Base-by-base conservation (phyloP, 2,329 filamentous ascomycete species). In the Thelonectria blattea region DNA sequence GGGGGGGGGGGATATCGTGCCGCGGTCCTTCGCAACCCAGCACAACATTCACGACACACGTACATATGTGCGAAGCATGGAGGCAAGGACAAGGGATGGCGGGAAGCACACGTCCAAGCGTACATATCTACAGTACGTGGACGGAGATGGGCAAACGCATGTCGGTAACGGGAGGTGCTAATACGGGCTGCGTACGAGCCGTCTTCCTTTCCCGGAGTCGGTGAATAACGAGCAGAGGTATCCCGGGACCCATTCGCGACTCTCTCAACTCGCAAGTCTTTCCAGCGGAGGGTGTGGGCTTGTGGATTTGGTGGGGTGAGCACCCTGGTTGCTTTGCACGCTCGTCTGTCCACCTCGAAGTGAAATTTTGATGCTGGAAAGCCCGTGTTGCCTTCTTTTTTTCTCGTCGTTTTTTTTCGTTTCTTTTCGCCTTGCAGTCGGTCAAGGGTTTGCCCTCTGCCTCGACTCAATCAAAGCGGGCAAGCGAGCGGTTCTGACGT, bases 231-330 rank as follows among this genome's bases (percentile, higher is more conserved):
- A 24, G 22, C 22, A 30, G 27, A 30, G 27, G 27, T 30, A 30
- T 30, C 27, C 27, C 5, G 27, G 41, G 52, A 41, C 39, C 52
- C 52, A 41, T 47, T n/a, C 22, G 34, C 34, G 15, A 14, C 34
- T 14, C 34, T 14, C 34, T 37, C 34, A 14, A 34, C 10, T 37
- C 12, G 1, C 2, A 3, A 15, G 34, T 15, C 41, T 27, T 37
- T 60, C 32, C 37, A 45, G 54, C 47, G 12, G 43, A 47, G 52
- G 51, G 55, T 51, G 57, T 59, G 50, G 57, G 53, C 60, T 52
- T 66, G 65, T 67, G 66, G 67, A 65, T 62, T 65, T 62, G 65
- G 61, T 65, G 43, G 58, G 58, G 56, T 48, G 54, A 45, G 22
- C 53, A 68, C 63, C 67, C 67, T 69, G 67, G 67, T 41, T 65